These are phyloP conservation scores for Lipomyces kockii DNA, from an alignment of 805 yeast species.

Conservation along the genomic window DNA sequence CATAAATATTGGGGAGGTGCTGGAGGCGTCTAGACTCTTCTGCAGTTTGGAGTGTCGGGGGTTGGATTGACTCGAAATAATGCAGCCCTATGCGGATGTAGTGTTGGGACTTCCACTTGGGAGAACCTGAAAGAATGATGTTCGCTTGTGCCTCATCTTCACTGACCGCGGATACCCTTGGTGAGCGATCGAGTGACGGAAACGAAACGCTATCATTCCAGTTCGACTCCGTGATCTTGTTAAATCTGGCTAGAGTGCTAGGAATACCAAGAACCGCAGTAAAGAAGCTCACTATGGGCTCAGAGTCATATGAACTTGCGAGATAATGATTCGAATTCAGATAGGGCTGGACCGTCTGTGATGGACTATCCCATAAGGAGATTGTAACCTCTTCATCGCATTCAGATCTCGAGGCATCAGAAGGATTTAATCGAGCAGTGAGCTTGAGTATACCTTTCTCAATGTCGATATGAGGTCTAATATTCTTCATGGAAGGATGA, in stretches of 20 bases:
- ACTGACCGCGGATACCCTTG: background rate
- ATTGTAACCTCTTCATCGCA: background rate
- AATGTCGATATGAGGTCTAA: background rate
- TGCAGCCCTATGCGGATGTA: conserved; percentile 5
- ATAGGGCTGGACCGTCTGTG: background rate
- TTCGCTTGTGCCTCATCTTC: background rate
- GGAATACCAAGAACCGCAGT: conserved; percentile 4
- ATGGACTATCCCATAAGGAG: background rate
- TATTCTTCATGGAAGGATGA: background rate
- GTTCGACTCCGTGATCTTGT: background rate
- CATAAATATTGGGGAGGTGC: conserved; percentile 2
- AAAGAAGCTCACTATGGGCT: background rate
- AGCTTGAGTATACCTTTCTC: conserved; percentile 5
- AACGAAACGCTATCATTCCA: background rate
- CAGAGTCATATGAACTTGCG: background rate
- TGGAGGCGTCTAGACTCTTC: background rate
- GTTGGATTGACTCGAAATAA: background rate
- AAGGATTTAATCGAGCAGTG: background rate
- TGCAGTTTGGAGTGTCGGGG: background rate
- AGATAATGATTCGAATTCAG: background rate
- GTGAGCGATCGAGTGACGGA: background rate
- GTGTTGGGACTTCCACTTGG: background rate
- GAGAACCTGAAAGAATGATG: background rate
- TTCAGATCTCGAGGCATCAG: background rate
- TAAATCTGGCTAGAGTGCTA: conserved; percentile 1